Percentiles rank a stretch among this genome's conserved stretches.
Evolutionary conservation across 2,329 filamentous ascomycete species (phyloP).

Genomic region (Xylaria sp.): DNA sequence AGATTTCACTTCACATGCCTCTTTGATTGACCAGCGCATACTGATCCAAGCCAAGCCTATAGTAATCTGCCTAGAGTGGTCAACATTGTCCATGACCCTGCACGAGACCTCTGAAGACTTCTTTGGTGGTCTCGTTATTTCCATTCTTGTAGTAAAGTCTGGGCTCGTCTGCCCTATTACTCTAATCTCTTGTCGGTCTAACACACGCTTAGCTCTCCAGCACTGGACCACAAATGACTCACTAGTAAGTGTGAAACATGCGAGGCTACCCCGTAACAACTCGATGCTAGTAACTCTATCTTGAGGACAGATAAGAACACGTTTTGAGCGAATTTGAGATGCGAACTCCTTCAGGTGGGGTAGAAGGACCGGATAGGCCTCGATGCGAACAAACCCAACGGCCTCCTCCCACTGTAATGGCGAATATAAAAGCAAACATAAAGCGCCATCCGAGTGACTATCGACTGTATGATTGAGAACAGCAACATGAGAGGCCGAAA

Average conservation of each 20-base stretch:
- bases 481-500: neutral
- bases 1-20: neutral
- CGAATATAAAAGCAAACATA: slow-evolving; percentile 4
- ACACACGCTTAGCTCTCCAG: neutral
- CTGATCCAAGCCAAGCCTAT: neutral
- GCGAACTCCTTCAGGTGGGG: neutral
- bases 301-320: neutral
- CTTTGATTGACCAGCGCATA: neutral
- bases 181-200: neutral
- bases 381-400: neutral
- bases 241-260: neutral
- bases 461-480: slow-evolving; percentile 1
- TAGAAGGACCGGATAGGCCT: neutral
- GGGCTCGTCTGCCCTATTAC: too few species aligned
- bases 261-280: too few species aligned
- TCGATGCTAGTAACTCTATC: too few species aligned
- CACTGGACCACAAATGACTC: neutral
- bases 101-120: neutral
- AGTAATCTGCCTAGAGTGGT: neutral
- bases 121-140: too few species aligned
- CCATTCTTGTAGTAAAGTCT: neutral
- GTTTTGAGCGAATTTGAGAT: slow-evolving; percentile 1
- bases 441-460: neutral
- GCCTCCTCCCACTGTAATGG: neutral
- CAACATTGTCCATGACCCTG: neutral